These are phyloP conservation scores for grape (Vitis vinifera) DNA, from an alignment of 164 flowering plant species.

Conservation along the genomic window ASM3070453v1 NC_081811.1:577001-577500, in stretches of 20 bases:
- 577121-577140: too few species aligned
- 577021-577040: too few species aligned
- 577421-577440: constrained; percentile 62
- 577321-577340: constrained; percentile 58
- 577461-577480: constrained; percentile 95
- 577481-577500: constrained; percentile 68
- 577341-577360: neutral
- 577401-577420: neutral
- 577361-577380: neutral
- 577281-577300: constrained; percentile 99
- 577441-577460: constrained; percentile 99
- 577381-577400: neutral
- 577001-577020: too few species aligned
- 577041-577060: too few species aligned
- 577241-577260: neutral
- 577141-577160: too few species aligned
- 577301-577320: constrained; percentile 92
- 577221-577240: neutral
- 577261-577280: constrained; percentile 63
- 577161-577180: too few species aligned
- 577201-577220: neutral
- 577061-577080: too few species aligned
- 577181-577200: too few species aligned
- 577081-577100: too few species aligned
- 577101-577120: too few species aligned